These are phyloP conservation scores for Haplosporangium sp. DNA, from an alignment of 371 early-diverging fungal species.

Conservation along the genomic window DNA sequence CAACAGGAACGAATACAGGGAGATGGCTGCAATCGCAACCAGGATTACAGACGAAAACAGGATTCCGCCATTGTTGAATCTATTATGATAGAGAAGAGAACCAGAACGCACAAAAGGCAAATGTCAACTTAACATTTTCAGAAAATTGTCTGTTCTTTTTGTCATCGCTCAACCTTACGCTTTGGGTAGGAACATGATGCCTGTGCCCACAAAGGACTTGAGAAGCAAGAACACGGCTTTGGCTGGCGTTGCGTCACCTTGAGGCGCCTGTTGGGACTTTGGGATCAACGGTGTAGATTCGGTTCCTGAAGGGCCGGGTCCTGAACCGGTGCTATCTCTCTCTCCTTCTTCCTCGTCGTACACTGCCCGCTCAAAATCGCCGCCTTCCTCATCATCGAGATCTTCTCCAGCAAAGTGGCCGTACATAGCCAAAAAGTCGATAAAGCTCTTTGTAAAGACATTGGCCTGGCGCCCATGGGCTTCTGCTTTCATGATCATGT, in stretches of 20 bases:
- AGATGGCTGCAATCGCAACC: constrained; percentile 66
- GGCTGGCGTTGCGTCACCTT: constrained; percentile 79
- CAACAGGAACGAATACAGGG: constrained; percentile 70
- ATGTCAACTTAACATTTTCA: background rate
- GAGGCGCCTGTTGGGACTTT: constrained; percentile 63
- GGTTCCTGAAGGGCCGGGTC: constrained; percentile 24
- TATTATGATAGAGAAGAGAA: constrained; percentile 25
- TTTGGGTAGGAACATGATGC: constrained; percentile 86
- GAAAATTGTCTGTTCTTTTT: background rate
- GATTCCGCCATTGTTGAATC: constrained; percentile 78
- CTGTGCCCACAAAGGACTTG: constrained; percentile 91
- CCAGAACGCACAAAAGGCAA: background rate
- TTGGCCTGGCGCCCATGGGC: constrained; percentile 73
- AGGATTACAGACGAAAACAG: constrained; percentile 68
- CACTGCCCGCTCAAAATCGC: constrained; percentile 70
- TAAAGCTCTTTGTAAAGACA: constrained; percentile 88
- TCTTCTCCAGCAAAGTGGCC: constrained; percentile 97
- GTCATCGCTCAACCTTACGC: constrained; percentile 57
- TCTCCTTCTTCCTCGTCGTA: constrained; percentile 58
- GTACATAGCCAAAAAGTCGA: constrained; percentile 93
- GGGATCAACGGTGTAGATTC: constrained; percentile 70
- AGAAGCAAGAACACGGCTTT: constrained; percentile 87
- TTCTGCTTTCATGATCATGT: constrained; percentile 79
- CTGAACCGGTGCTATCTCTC: constrained; percentile 47
- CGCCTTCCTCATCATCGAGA: constrained; percentile 84